A percentile compares a stretch with the other conserved stretches of the same genome.
These are phyloP conservation scores for Daldinia grandis DNA, from an alignment of 495 filamentous ascomycete genomes.

Conservation along the genomic window DNA sequence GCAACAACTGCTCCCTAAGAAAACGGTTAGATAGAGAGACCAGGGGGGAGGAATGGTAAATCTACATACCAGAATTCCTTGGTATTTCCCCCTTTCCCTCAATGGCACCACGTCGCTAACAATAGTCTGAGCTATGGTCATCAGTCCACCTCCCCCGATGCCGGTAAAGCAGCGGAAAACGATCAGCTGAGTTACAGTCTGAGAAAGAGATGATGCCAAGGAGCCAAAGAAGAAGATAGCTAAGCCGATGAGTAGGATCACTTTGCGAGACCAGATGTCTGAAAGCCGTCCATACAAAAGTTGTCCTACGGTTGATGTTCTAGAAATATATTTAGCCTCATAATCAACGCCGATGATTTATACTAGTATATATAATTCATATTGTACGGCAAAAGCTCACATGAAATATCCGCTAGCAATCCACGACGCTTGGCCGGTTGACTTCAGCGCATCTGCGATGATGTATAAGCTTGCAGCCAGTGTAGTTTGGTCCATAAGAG, in stretches of 20 bases:
- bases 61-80: slow-evolving; percentile 60
- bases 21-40: neutral
- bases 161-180: slow-evolving; percentile 64
- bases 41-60: neutral
- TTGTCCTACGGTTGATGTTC: slow-evolving; percentile 65
- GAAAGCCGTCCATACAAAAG: slow-evolving; percentile 64
- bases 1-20: slow-evolving; percentile 60
- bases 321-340: slow-evolving; percentile 13
- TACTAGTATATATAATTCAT: neutral
- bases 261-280: slow-evolving; percentile 66
- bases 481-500: slow-evolving; percentile 65
- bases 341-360: neutral
- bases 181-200: slow-evolving; percentile 61
- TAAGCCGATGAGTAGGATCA: slow-evolving; percentile 59
- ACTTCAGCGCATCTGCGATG: slow-evolving; percentile 57
- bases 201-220: slow-evolving; percentile 60
- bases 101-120: slow-evolving; percentile 65
- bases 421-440: slow-evolving; percentile 60
- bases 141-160: slow-evolving; percentile 64
- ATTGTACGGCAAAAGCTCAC: slow-evolving; percentile 42
- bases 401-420: slow-evolving; percentile 65
- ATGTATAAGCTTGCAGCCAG: slow-evolving; percentile 61
- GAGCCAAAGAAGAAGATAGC: slow-evolving; percentile 65
- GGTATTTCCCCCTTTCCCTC: slow-evolving; percentile 65
- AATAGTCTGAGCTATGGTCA: slow-evolving; percentile 63